Percentiles rank a stretch among this genome's conserved stretches.
Evolutionary conservation across 225 moss, liverwort and hornwort species (phyloP).

Genomic region (Asterella californica): DNA sequence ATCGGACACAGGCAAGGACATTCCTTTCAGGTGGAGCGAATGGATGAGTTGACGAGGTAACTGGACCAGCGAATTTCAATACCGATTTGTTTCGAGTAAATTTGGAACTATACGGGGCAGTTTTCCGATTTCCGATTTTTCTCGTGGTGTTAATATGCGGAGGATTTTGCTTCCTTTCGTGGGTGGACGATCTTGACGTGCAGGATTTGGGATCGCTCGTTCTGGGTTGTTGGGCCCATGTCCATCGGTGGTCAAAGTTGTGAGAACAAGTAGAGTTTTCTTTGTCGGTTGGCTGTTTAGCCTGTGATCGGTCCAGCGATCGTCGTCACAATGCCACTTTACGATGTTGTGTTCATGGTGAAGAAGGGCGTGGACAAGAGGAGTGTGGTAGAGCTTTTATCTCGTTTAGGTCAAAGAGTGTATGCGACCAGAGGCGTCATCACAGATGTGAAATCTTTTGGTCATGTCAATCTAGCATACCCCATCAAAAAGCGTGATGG

Average conservation of each 20-base stretch:
- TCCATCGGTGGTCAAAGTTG: background rate
- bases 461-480: constrained; percentile 95
- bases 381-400: constrained; percentile 77
- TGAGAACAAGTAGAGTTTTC: background rate
- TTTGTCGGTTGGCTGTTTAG: background rate
- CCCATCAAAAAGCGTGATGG: constrained; percentile 96
- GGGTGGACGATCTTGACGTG: no score
- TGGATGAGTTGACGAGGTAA: no score
- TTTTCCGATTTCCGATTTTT: no score
- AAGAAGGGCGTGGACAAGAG: constrained; percentile 84
- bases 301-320: background rate
- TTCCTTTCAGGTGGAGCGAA: no score
- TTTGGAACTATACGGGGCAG: no score
- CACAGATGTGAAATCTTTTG: constrained; percentile 90
- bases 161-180: no score
- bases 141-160: no score
- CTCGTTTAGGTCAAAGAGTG: constrained; percentile 81
- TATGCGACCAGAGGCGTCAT: constrained; percentile 77
- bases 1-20: no score
- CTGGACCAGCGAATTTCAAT: no score
- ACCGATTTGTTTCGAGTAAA: no score
- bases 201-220: background rate
- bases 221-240: background rate
- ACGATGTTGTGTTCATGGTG: constrained; percentile 92
- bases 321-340: constrained; percentile 65